Conservation (phyloP, 2,329 filamentous ascomycete genomes). For the Colletotrichum sp. region DNA sequence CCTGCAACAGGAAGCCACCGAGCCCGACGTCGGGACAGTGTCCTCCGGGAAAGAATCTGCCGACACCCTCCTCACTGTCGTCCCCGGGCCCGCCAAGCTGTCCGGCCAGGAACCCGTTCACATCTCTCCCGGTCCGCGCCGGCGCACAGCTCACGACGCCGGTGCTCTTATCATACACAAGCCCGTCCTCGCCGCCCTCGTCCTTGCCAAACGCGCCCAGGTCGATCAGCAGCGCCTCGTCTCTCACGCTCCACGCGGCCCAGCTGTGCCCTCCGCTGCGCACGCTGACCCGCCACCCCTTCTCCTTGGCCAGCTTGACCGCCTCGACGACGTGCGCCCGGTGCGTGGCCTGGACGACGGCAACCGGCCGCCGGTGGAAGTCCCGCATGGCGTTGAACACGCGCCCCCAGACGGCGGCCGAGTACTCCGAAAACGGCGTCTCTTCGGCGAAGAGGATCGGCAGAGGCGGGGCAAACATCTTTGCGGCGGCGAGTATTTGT, state of each 20-base stretch:
- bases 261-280: conserved; percentile 54
- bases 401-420: conserved; percentile 30
- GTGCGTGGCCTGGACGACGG: conserved; percentile 42
- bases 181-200: conserved; percentile 25
- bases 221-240: conserved; percentile 47
- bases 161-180: conserved; percentile 42
- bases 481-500: background rate
- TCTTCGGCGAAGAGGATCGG: conserved; percentile 26
- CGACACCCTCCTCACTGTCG: conserved; percentile 21
- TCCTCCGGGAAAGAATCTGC: conserved; percentile 54
- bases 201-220: conserved; percentile 21
- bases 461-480: background rate
- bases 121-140: conserved; percentile 47
- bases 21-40: conserved; percentile 62
- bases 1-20: conserved; percentile 60
- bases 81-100: conserved; percentile 20
- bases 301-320: conserved; percentile 38
- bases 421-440: conserved; percentile 27
- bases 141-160: conserved; percentile 46
- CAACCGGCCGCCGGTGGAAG: conserved; percentile 38
- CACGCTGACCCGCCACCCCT: conserved; percentile 42
- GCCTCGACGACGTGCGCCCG: conserved; percentile 40
- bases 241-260: conserved; percentile 53
- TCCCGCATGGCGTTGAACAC: conserved; percentile 48
- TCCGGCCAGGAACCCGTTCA: conserved; percentile 41